Base-by-base conservation (phyloP, 495 filamentous ascomycete species). In the Penicillium turbatum region DNA sequence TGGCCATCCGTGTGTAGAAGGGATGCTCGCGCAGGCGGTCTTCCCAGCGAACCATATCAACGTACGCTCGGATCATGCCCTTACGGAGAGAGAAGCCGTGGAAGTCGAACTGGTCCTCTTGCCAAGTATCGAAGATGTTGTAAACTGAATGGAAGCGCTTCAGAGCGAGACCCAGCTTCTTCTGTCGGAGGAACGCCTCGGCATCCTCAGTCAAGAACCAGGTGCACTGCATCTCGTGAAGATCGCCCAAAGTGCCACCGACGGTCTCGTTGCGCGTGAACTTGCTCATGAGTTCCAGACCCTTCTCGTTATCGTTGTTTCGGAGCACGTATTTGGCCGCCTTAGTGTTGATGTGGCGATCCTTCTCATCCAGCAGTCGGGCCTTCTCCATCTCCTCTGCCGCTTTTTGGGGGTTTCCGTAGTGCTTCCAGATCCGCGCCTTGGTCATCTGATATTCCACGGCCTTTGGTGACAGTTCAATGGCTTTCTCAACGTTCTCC, bases 91-190 rank as follows among this genome's bases (percentile, higher is more conserved):
- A 97, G 73, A 97, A 99, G 69, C 83, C 88, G 73, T 99, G 93
- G 78, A 99, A 99, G 65, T 99, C 93, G 61, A 96, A 97, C 62
- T 99, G 93, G 60, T 99, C 93, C 59, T 99, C 93, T 58, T 95
- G 86, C 93, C 93, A 99, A 36, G 87, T 83, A 27, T 97, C 92
- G 60, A 99, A 97, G 52, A 97, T 91, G 71, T 92, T 90, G 68
- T 84, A 86, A 48, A 96, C 81, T 2, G 86, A 79, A 53, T 87
- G 85, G 64, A 93, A 92, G 31, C 93, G 84, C 74, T 99, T 99
- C 37, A 99, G 76, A 2, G 95, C 92, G 54, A 96, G 80, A 2
- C 85, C 88, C 39, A 90, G 72, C 60, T 91, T 89, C 57, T 83
- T 83, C 67, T 92, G 89, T 21, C 93, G 87, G 48, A 88, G 70